Evolutionary conservation across 345 rosid species (phyloP), one percentile per base, ranked within the genome.

Genomic region (Citrus glauca): DNA sequence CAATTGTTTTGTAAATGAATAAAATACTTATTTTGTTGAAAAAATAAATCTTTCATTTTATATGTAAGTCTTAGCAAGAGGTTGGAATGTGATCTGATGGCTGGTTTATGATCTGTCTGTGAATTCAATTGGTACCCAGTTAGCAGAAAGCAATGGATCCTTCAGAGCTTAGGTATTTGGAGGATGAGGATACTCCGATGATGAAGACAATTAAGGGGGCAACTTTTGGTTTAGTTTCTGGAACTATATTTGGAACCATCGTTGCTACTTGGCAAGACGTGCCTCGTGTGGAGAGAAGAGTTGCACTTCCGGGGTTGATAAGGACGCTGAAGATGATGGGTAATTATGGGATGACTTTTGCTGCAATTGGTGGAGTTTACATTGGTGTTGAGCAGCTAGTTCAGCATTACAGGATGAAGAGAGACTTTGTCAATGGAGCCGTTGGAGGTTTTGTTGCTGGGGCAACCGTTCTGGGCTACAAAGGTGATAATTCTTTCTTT

Each of bases 311-410:
- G 0, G 99, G 98, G 73, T 86, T 96, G 35, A 45, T 94, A 48
- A 92, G 99, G 84, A 92, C 98, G 6, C 67, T 96, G 27, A 92
- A 84, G 90, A 91, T 96, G 98, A 96, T 96, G 99, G 99, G 99
- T n/a, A 91, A 80, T 27, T 82, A 94, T 4, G 98, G 99, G 7
- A 5, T 86, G 70, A 96, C 98, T 6, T 96, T 96, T 84, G 99
- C 99, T 73, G 99, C 99, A 2, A 88, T 96, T 3, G 99, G 99
- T 35, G 99, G 99, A 42, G 91, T 96, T 81, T 94, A 91, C 87
- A 91, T 95, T n/a, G 99, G 99, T 64, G 95, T 95, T 80, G 98
- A 95, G 86, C 97, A 96, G 90, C 82, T 96, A 81, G 71, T 91
- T 78, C 89, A 92, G 91, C 76, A 86, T 70, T 86, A 83, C 65